Evolutionary conservation across 2,329 filamentous ascomycete genomes (phyloP).

Genomic region (Sarocladiaceae sp.): DNA sequence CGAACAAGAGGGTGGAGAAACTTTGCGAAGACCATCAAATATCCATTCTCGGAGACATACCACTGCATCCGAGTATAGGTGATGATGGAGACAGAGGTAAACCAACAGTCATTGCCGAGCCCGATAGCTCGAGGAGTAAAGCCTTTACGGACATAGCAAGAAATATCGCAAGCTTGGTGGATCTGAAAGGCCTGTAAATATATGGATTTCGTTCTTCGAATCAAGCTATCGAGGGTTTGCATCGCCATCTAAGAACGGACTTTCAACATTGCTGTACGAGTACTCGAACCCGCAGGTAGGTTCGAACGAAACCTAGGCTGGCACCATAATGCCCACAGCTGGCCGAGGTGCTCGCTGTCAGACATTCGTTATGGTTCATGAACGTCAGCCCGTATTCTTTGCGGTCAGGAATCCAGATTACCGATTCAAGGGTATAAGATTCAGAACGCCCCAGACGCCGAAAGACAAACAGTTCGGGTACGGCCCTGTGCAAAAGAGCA

Average conservation of each 20-base stretch:
- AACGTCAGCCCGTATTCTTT: neutral
- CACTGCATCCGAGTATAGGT: constrained; percentile 80
- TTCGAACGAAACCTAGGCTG: too few species aligned
- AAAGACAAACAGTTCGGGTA: neutral
- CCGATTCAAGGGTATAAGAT: neutral
- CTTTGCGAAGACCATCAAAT: constrained; percentile 71
- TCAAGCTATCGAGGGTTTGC: neutral
- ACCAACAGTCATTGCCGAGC: constrained; percentile 86
- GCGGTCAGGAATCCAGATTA: constrained; percentile 2
- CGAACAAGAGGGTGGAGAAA: constrained; percentile 56
- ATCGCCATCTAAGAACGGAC: too few species aligned
- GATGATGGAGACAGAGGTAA: constrained; percentile 82
- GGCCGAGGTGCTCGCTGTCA: too few species aligned
- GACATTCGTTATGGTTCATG: neutral
- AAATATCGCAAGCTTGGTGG: constrained; percentile 43
- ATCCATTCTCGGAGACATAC: constrained; percentile 82
- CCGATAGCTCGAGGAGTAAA: constrained; percentile 65
- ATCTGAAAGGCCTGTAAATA: constrained; percentile 15
- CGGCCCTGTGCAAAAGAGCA: constrained; percentile 21
- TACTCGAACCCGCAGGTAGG: too few species aligned
- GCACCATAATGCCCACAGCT: too few species aligned
- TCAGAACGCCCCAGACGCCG: constrained; percentile 1
- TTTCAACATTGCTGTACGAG: too few species aligned
- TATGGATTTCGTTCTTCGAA: neutral
- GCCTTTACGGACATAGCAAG: constrained; percentile 71